These are phyloP conservation scores for Paraconiothyrium brasiliense DNA, from an alignment of 2,329 filamentous ascomycete species.

Conservation along the genomic window DNA sequence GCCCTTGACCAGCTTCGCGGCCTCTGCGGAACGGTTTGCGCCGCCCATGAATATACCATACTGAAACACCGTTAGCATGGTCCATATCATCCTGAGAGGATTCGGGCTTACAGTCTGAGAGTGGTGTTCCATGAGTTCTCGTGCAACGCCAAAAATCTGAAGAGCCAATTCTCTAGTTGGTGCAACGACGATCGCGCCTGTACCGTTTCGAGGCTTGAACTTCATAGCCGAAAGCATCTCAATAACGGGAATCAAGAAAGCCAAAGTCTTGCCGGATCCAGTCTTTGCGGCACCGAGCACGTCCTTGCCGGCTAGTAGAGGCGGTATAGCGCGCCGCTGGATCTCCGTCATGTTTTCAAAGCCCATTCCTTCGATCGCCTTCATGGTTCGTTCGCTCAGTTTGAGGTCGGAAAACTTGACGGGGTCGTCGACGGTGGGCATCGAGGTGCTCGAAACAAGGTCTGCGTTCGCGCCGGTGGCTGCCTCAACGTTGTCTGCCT, in stretches of 20 bases:
- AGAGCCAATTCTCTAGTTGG: slow-evolving; percentile 93
- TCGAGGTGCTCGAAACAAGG: slow-evolving; percentile 64
- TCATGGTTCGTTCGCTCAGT: slow-evolving; percentile 86
- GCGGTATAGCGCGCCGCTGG: slow-evolving; percentile 86
- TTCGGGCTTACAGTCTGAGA: slow-evolving; percentile 70
- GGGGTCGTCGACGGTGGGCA: slow-evolving; percentile 70
- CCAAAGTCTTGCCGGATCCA: slow-evolving; percentile 92
- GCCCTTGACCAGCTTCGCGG: slow-evolving; percentile 91
- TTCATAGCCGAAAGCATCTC: slow-evolving; percentile 90
- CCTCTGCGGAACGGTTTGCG: slow-evolving; percentile 88
- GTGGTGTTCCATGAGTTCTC: slow-evolving; percentile 91
- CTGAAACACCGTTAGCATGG: too few relatives aligned
- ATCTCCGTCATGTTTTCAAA: slow-evolving; percentile 97
- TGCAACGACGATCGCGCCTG: slow-evolving; percentile 87
- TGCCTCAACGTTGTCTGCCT: slow-evolving; percentile 32
- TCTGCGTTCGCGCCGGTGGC: slow-evolving; percentile 53
- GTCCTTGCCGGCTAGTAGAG: slow-evolving; percentile 86
- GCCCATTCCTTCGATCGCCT: slow-evolving; percentile 89
- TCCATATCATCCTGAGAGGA: too few relatives aligned
- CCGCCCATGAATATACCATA: slow-evolving; percentile 97
- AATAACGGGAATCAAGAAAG: slow-evolving; percentile 92
- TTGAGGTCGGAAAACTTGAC: slow-evolving; percentile 82
- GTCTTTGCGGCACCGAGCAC: slow-evolving; percentile 96
- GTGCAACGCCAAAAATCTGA: slow-evolving; percentile 94
- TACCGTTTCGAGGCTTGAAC: slow-evolving; percentile 91